phyloP scores from a whole-genome alignment of 805 yeast species.

The Ogataea paraovalis region DNA sequence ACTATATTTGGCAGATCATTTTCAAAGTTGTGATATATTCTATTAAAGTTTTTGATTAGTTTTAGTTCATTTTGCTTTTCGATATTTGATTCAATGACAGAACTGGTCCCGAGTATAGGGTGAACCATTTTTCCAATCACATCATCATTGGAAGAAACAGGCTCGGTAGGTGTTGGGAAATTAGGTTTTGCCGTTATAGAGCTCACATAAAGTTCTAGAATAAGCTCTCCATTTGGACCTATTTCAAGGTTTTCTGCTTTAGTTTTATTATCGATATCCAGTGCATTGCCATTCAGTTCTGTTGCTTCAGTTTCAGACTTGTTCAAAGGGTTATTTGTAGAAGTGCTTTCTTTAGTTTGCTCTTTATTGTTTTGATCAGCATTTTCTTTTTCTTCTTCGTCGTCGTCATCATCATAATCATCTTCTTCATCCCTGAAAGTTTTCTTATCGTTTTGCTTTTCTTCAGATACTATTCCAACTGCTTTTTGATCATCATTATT shows the following conservation, averaged over 20 bases:
- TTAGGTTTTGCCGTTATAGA: slow-evolving; percentile 26
- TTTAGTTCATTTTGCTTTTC: slow-evolving; percentile 34
- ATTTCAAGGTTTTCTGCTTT: neutral
- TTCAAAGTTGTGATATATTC: slow-evolving; percentile 72
- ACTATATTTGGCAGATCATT: slow-evolving; percentile 70
- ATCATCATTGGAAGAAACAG: slow-evolving; percentile 26
- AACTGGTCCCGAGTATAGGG: slow-evolving; percentile 33
- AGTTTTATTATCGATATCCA: neutral
- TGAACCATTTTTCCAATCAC: slow-evolving; percentile 33
- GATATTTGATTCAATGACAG: slow-evolving; percentile 40
- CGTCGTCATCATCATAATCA: slow-evolving; percentile 32
- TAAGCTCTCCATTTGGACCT: slow-evolving; percentile 15
- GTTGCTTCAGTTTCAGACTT: neutral
- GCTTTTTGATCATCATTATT: slow-evolving; percentile 22
- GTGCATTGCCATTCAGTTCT: neutral
- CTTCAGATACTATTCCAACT: slow-evolving; percentile 7
- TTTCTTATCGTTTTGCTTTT: slow-evolving; percentile 1
- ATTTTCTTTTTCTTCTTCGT: slow-evolving; percentile 19
- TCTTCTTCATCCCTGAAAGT: slow-evolving; percentile 27
- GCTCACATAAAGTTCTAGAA: slow-evolving; percentile 14
- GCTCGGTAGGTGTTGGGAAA: slow-evolving; percentile 26
- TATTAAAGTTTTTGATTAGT: slow-evolving; percentile 61
- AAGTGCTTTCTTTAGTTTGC: too few species aligned
- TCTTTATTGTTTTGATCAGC: neutral
- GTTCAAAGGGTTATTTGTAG: neutral